These are phyloP conservation scores for Hypericum perforatum DNA, from an alignment of 345 rosid species.

Conservation along the genomic window DNA sequence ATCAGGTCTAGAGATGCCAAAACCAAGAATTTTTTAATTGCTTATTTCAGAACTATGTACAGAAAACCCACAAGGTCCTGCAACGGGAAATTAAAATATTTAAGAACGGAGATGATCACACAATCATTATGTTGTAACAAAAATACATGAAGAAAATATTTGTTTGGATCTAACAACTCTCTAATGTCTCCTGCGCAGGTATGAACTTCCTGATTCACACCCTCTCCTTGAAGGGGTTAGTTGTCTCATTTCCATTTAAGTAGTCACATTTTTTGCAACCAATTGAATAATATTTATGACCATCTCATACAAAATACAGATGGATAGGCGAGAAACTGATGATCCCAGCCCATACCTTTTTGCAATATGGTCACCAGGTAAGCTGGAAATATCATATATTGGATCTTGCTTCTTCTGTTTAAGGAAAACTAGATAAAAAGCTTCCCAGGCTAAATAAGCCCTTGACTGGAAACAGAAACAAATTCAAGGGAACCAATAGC, in stretches of 20 bases:
- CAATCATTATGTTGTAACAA: no score
- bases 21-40: no score
- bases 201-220: slow-evolving; percentile 84
- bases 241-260: slow-evolving; percentile 8
- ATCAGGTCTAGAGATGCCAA: no score
- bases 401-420: no score
- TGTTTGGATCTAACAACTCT: slow-evolving; percentile 6
- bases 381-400: neutral
- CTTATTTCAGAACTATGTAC: no score
- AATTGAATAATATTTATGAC: neutral
- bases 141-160: neutral
- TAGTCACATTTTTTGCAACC: slow-evolving; percentile 4
- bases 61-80: no score
- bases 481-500: no score
- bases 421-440: no score
- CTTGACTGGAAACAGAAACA: no score
- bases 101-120: no score
- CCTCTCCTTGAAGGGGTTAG: slow-evolving; percentile 70
- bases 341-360: slow-evolving; percentile 82
- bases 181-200: slow-evolving; percentile 40
- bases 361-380: slow-evolving; percentile 99
- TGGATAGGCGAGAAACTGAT: slow-evolving; percentile 68
- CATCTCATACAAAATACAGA: slow-evolving; percentile 29
- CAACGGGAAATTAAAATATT: no score
- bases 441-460: no score